Percentiles rank a stretch among this genome's conserved stretches.
These are phyloP conservation scores for Syncephalastrum monosporum DNA, from an alignment of 371 early-diverging fungal species.

Conservation along the genomic window DNA sequence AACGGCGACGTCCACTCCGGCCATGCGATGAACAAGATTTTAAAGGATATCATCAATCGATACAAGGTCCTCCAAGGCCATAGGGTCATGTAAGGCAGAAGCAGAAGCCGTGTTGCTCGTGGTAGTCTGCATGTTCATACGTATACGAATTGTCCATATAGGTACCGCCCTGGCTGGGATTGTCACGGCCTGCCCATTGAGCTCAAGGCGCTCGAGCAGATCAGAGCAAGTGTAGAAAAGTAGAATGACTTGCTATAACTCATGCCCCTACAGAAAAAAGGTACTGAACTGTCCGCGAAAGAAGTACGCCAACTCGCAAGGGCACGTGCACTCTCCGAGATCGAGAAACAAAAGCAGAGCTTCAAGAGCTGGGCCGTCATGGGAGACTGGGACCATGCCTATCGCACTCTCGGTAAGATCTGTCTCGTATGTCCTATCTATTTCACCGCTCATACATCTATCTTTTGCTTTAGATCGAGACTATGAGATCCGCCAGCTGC, in stretches of 20 bases:
- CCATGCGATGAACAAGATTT: slow-evolving; percentile 92
- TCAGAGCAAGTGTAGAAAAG: slow-evolving; percentile 40
- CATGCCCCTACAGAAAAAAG: slow-evolving; percentile 21
- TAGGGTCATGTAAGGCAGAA: slow-evolving; percentile 65
- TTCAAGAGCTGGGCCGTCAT: slow-evolving; percentile 79
- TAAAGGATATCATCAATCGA: slow-evolving; percentile 92
- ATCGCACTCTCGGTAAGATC: slow-evolving; percentile 64
- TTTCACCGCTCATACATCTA: slow-evolving; percentile 1
- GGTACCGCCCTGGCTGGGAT: slow-evolving; percentile 95
- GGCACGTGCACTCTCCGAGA: slow-evolving; percentile 65
- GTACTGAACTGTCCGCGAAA: slow-evolving; percentile 49
- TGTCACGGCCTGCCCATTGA: slow-evolving; percentile 98
- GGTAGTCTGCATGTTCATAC: neutral
- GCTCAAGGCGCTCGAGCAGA: slow-evolving; percentile 78
- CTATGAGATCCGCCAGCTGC: slow-evolving; percentile 79
- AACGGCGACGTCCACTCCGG: slow-evolving; percentile 94
- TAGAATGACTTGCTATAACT: neutral
- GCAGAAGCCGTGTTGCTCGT: neutral
- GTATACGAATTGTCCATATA: slow-evolving; percentile 7
- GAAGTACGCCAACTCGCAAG: slow-evolving; percentile 72
- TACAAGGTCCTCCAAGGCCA: slow-evolving; percentile 85
- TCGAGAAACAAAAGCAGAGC: slow-evolving; percentile 65
- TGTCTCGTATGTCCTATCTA: neutral
- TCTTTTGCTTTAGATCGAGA: slow-evolving; percentile 46
- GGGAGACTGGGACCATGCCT: slow-evolving; percentile 86